Conservation (phyloP, 106 monocot species). For the Agapanthus africanus region DNA sequence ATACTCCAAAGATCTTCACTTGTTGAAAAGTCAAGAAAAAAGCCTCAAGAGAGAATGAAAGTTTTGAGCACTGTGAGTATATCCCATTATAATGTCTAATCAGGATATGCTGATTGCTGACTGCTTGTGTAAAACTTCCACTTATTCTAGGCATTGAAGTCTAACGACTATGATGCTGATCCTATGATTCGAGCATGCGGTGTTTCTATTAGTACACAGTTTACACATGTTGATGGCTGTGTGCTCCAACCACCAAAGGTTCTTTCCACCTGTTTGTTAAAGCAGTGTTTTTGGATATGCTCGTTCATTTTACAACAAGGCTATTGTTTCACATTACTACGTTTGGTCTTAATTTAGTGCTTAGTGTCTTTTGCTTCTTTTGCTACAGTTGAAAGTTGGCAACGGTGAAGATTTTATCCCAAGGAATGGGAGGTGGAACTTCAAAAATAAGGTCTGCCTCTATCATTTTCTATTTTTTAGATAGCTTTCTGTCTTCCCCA, state of each 20-base stretch:
- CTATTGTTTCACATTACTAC: not conserved
- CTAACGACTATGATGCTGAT: conserved; percentile 76
- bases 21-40: conserved; percentile 95
- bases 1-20: conserved; percentile 75
- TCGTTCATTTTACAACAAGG: not conserved
- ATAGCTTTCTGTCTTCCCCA: not conserved
- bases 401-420: conserved; percentile 75
- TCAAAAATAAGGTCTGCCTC: conserved; percentile 71
- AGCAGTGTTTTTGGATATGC: too few species aligned
- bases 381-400: conserved; percentile 70
- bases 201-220: conserved; percentile 44
- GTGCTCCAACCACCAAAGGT: conserved; percentile 79
- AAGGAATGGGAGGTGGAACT: conserved; percentile 94
- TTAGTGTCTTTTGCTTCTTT: not conserved
- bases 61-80: conserved; percentile 51
- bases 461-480: not conserved
- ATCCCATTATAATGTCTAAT: not conserved
- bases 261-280: not conserved
- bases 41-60: conserved; percentile 82
- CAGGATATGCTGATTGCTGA: not conserved
- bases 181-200: conserved; percentile 68
- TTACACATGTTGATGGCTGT: conserved; percentile 81
- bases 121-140: not conserved
- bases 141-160: conserved; percentile 43
- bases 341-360: not conserved